Percentiles rank a stretch among this genome's conserved stretches.
These are phyloP conservation scores for Rhodamnia argentea DNA, from an alignment of 345 rosid genomes.

Conservation along the genomic window DNA sequence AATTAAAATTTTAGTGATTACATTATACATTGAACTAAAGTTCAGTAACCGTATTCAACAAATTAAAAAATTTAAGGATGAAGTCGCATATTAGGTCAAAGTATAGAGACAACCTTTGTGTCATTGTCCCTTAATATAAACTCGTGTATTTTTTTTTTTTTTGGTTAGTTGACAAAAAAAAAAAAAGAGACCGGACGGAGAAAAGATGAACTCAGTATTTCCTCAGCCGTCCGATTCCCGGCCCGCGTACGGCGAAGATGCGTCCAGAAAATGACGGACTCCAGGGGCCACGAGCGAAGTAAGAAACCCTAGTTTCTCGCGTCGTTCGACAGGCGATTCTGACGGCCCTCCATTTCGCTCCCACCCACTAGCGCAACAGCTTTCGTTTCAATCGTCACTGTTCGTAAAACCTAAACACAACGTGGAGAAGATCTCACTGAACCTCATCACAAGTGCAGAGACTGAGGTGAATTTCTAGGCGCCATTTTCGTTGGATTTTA, in stretches of 20 bases:
- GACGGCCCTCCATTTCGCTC: not conserved
- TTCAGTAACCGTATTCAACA: too few species aligned
- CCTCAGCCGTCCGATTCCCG: not conserved
- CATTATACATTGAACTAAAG: too few species aligned
- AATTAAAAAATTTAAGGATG: too few species aligned
- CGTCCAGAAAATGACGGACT: not conserved
- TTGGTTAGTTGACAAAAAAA: too few species aligned
- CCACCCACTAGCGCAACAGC: not conserved
- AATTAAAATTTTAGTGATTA: too few species aligned
- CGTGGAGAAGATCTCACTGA: not conserved
- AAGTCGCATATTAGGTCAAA: too few species aligned
- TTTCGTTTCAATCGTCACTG: not conserved
- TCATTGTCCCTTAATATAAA: not conserved
- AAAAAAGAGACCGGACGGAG: not conserved
- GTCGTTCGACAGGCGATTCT: not conserved
- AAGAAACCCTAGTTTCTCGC: not conserved
- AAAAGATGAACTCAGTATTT: not conserved
- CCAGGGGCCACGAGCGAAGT: not conserved
- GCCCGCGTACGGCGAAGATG: not conserved
- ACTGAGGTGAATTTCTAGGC: not conserved
- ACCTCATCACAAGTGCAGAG: not conserved
- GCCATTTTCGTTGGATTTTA: not conserved
- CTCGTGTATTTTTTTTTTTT: not conserved
- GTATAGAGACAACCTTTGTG: too few species aligned
- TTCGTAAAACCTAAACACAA: not conserved